A percentile compares a stretch with the other conserved stretches of the same genome.
These are phyloP conservation scores for Oldenlandia corymbosa DNA, from an alignment of 257 asterid species.

Conservation along the genomic window DNA sequence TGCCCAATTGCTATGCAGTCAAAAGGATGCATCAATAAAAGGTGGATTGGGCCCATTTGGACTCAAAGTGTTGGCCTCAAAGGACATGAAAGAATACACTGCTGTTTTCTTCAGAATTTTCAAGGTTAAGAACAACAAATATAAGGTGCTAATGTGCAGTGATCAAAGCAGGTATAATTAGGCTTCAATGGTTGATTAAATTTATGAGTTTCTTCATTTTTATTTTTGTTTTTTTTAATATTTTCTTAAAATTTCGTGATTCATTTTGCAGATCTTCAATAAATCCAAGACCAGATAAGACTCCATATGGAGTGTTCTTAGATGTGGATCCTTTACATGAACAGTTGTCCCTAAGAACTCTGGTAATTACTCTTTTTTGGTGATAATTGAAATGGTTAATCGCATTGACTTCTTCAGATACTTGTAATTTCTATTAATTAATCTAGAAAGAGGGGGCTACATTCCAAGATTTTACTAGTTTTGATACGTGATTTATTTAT, in stretches of 20 bases:
- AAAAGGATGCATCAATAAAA: conserved; percentile 20
- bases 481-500: too few species aligned
- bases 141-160: conserved; percentile 37
- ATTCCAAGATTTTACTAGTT: too few species aligned
- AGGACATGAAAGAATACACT: conserved; percentile 27
- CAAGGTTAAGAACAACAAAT: conserved; percentile 18
- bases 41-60: conserved; percentile 37
- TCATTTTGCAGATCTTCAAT: conserved; percentile 30
- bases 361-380: conserved; percentile 22
- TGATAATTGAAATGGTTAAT: too few species aligned
- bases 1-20: conserved; percentile 31
- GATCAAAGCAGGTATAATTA: conserved; percentile 33
- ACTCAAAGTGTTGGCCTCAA: conserved; percentile 25
- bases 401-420: too few species aligned
- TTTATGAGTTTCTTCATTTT: too few species aligned
- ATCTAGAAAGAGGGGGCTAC: too few species aligned
- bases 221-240: too few species aligned
- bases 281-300: conserved; percentile 24
- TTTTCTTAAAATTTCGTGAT: too few species aligned
- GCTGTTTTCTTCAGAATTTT: conserved; percentile 37
- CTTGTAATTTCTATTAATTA: too few species aligned
- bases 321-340: conserved; percentile 27
- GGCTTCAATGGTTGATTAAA: too few species aligned
- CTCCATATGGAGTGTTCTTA: conserved; percentile 31
- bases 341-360: conserved; percentile 23